Evolutionary conservation across 1,284 basidiomycete genomes (phyloP), one percentile per base, ranked within the genome.

Genomic region (Leccinum subfulvum): DNA sequence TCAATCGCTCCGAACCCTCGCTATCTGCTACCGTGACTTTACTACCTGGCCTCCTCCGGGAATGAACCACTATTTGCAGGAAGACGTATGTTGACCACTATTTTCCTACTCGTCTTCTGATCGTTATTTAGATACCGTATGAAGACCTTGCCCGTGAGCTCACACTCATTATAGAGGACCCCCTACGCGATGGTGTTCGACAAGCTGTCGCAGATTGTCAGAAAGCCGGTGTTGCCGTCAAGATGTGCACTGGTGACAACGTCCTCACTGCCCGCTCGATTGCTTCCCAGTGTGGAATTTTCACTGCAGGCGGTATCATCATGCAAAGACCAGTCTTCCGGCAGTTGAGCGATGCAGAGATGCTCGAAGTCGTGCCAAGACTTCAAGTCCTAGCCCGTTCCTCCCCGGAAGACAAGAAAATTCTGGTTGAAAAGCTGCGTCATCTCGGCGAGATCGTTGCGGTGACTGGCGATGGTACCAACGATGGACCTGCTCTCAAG

Each of bases 161-260:
- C 65, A 95, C 89, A 0, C 84, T 99, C 37, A 88, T 98, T 63
- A 97, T 99, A 73, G 96, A 98, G 75, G 97, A 99, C 73, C 97
- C 97, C 39, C 84, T 99, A 5, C 92, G 97, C 49, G 84, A 87
- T 1, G 95, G 95, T 73, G 97, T 99, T 18, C 85, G 85, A 8
- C 85, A 95, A 13, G 95, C 96, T 28, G 97, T 99, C 28, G 81
- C 84, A 57, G 88, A 92, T 66, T 98, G 96, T 75, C 86, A 87
- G 69, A 84, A 82, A 61, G 97, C 96, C 39, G 96, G 96, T 68
- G 95, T 99, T n/a, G 83, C 85, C 33, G 89, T 99, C 80, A 98
- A 98, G 82, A 99, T 99, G 96, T 97, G 94, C 77, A 99, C 97
- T 0, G 97, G 97, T 73, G 97, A 99, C 79, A 99, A 98, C 69